These are phyloP conservation scores for Phialophora verrucosa DNA, from an alignment of 2,329 filamentous ascomycete species.

Conservation along the genomic window DNA sequence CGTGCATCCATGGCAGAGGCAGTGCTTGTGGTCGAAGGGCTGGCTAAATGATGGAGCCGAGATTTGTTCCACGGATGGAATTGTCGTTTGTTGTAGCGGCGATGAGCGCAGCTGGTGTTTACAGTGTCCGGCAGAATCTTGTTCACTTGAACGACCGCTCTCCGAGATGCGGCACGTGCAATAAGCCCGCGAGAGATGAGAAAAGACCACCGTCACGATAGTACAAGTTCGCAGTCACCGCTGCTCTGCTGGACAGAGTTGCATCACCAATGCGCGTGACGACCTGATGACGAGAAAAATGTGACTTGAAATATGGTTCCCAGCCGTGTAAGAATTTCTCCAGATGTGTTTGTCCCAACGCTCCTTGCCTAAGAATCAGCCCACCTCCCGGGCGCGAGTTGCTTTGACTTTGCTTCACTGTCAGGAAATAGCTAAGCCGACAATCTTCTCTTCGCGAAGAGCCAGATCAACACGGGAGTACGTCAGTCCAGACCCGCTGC, in stretches of 20 bases:
- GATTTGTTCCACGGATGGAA: background rate
- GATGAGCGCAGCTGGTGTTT: background rate
- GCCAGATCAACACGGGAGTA: constrained; percentile 22
- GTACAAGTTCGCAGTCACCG: background rate
- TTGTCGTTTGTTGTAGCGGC: background rate
- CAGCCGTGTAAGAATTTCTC: background rate
- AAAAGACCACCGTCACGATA: background rate
- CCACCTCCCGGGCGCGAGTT: background rate
- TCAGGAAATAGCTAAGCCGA: constrained; percentile 7
- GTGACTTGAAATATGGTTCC: background rate
- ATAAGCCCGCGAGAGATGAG: constrained; percentile 3
- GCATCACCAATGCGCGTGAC: background rate
- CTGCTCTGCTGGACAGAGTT: background rate
- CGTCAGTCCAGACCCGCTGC: constrained; percentile 25
- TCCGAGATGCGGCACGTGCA: background rate
- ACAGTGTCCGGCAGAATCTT: constrained; percentile 14
- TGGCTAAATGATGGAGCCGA: background rate
- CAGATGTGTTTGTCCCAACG: background rate
- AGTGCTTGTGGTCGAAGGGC: background rate
- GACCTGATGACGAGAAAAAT: background rate
- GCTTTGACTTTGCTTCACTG: background rate
- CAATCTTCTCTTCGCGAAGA: constrained; percentile 7
- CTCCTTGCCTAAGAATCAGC: background rate
- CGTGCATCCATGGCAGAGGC: constrained; percentile 19
- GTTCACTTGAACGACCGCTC: background rate